Evolutionary conservation across 192 early-diverging fungal genomes (phyloP).

Genomic region (Pecoramyces ruminantium): DNA sequence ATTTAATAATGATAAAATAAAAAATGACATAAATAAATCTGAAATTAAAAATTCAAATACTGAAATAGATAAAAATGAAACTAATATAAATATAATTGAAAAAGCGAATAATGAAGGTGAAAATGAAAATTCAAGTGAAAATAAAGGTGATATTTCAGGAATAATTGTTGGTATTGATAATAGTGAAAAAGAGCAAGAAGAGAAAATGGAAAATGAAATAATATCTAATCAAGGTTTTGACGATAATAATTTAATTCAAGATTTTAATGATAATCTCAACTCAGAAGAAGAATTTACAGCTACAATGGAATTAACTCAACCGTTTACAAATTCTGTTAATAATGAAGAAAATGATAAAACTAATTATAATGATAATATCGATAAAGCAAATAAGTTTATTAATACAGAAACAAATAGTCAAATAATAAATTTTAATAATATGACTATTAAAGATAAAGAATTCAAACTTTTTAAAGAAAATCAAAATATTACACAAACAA

Average conservation of each 20-base stretch:
- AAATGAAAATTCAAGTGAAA: not conserved
- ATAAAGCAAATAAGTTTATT: not conserved
- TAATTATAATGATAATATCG: not conserved
- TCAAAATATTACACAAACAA: not conserved
- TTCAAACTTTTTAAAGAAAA: not conserved
- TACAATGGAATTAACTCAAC: not conserved
- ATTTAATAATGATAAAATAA: no score
- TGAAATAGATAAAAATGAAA: not conserved
- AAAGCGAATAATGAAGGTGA: not conserved
- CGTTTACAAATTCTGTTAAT: not conserved
- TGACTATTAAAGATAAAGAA: not conserved
- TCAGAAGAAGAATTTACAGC: not conserved
- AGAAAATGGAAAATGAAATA: not conserved
- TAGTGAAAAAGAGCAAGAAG: not conserved
- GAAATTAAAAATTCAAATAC: not conserved
- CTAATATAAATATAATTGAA: not conserved
- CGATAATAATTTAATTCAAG: not conserved
- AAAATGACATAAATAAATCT: no score
- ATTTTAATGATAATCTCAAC: not conserved
- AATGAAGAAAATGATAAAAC: not conserved
- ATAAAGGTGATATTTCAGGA: not conserved
- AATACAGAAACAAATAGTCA: not conserved
- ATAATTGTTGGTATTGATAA: not conserved
- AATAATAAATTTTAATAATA: not conserved
- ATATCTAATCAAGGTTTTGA: not conserved